Evolutionary conservation across 768 basidiomycete species (phyloP), one percentile per base, ranked within the genome.

Genomic region (Podaxis sp.): DNA sequence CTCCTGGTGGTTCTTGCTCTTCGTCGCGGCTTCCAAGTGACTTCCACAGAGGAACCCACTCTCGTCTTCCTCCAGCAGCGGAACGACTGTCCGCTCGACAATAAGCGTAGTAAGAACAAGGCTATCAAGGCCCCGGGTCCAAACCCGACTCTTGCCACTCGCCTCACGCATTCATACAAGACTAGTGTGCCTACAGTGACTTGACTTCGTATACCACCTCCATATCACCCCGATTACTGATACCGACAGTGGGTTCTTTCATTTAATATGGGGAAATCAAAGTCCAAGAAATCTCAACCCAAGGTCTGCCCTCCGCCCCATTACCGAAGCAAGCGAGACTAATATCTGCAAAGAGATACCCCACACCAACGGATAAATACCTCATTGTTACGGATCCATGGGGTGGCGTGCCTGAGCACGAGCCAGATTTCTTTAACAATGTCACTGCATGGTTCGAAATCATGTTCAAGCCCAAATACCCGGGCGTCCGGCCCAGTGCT

Each of bases 371-470:
- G 30, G 61, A 63, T 42, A 57, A 28, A 57, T 63, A 63, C 30
- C 51, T 74, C 9, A 73, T 77, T 0, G 69, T 77, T 2, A 66
- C 72, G 0, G 68, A 74, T 22, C 72, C 75, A 26, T 76, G 76
- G 76, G 70, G 70, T 2, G 17, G 68, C 24, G 49, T 56, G 5
- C 59, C 55, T 17, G 56, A 69, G 33, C 52, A 58, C 11, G 63
- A 67, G 8, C 59, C 61, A 7, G 63, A 58, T 9, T 71, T 73
- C 46, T 64, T 74, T 33, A 71, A 74, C 42, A 71, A 73, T 48
- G 69, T 76, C 11, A 63, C 68, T 8, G 71, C 70, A 12, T 78
- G 77, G 77, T 74, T 78, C 24, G 70, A 73, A 38, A 53, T 70
- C n/a, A 77, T 78, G 77, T 61, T 78, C 1, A 61, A 57, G 36